A percentile compares a stretch with the other conserved stretches of the same genome.
Evolutionary conservation across 805 yeast genomes (phyloP).

Genomic region (Metschnikowia colocasiae): DNA sequence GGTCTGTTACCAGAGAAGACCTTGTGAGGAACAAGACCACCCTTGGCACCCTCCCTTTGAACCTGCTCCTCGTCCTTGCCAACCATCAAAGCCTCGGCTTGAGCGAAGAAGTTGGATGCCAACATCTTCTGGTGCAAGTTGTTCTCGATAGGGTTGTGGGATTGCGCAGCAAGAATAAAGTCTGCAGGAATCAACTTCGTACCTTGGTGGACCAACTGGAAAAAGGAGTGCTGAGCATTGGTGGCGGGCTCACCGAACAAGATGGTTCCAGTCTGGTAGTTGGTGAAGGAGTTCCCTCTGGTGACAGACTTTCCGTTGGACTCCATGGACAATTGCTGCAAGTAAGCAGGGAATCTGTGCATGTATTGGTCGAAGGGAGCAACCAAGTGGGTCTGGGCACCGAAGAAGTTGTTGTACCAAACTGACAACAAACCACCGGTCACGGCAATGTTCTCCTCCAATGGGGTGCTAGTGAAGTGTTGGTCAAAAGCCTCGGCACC

Average conservation of each 20-base stretch:
- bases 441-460: constrained; percentile 88
- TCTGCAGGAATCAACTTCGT: constrained; percentile 96
- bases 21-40: constrained; percentile 89
- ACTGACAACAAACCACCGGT: constrained; percentile 91
- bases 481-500: constrained; percentile 98
- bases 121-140: constrained; percentile 96
- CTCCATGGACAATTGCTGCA: constrained; percentile 98
- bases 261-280: constrained; percentile 93
- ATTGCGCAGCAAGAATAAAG: constrained; percentile 93
- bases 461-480: constrained; percentile 80
- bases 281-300: constrained; percentile 84
- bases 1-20: constrained; percentile 98
- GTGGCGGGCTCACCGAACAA: constrained; percentile 99
- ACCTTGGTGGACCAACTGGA: constrained; percentile 99
- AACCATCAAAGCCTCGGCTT: constrained; percentile 95
- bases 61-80: constrained; percentile 87
- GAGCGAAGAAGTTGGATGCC: constrained; percentile 99
- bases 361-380: constrained; percentile 98
- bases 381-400: constrained; percentile 96
- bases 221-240: constrained; percentile 98
- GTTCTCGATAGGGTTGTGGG: constrained; percentile 94
- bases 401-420: constrained; percentile 98
- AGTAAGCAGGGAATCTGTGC: constrained; percentile 98
- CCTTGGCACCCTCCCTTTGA: constrained; percentile 84
- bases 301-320: constrained; percentile 98